Conservation (phyloP, 352 stramenopile genomes). For the Phytophthora idaei region DNA sequence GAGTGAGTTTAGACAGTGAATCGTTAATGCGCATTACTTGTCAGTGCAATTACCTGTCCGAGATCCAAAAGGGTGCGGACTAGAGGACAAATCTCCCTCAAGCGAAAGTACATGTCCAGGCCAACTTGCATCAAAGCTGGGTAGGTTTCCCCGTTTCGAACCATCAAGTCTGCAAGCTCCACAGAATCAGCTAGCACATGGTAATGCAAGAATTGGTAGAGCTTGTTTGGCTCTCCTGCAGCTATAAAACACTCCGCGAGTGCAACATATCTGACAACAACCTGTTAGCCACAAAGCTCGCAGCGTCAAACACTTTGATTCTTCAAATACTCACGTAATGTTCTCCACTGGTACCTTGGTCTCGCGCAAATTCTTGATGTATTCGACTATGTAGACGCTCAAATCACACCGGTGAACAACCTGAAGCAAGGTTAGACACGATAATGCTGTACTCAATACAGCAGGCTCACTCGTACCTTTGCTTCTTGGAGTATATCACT, state of each 20-base stretch:
- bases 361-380: conserved; percentile 61
- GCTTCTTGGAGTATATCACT: conserved; percentile 45
- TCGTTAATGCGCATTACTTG: neutral
- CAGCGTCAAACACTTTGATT: neutral
- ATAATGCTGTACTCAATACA: conserved; percentile 5
- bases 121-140: conserved; percentile 57
- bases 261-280: conserved; percentile 50
- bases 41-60: conserved; percentile 43
- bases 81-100: conserved; percentile 51
- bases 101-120: conserved; percentile 70
- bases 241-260: conserved; percentile 60
- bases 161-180: conserved; percentile 61
- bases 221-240: conserved; percentile 44
- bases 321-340: conserved; percentile 50
- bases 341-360: conserved; percentile 60
- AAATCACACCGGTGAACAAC: conserved; percentile 40
- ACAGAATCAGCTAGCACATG: conserved; percentile 61
- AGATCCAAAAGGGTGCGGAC: conserved; percentile 55
- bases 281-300: conserved; percentile 9
- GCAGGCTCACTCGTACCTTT: conserved; percentile 33
- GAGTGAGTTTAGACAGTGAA: neutral
- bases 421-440: conserved; percentile 33
- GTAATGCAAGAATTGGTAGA: conserved; percentile 75
- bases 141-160: conserved; percentile 33
- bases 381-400: conserved; percentile 68